phyloP scores from a whole-genome alignment of 1,284 basidiomycete genomes.

The Ustilago cynodontis region DNA sequence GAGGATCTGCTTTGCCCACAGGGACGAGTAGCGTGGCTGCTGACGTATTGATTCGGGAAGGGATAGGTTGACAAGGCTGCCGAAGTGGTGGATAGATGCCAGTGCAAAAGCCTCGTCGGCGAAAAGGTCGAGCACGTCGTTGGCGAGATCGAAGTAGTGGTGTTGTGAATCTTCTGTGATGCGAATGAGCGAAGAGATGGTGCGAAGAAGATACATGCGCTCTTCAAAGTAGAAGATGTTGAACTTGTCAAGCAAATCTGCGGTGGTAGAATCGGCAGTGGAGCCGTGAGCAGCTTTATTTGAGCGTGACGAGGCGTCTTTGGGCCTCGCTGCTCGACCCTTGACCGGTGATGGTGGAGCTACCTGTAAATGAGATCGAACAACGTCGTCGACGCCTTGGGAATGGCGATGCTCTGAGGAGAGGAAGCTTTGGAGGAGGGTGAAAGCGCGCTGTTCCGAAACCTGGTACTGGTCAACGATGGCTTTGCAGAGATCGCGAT shows the following conservation, averaged over 20 bases:
- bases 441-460: conserved; percentile 80
- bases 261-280: conserved; percentile 7
- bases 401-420: conserved; percentile 80
- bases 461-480: conserved; percentile 80
- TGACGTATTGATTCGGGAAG: conserved; percentile 74
- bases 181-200: conserved; percentile 71
- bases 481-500: conserved; percentile 78
- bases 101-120: conserved; percentile 76
- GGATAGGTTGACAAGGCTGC: conserved; percentile 71
- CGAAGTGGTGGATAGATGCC: conserved; percentile 74
- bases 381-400: conserved; percentile 25
- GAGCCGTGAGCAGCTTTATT: conserved; percentile 2
- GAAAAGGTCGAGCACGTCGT: conserved; percentile 75
- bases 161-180: conserved; percentile 76
- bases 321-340: conserved; percentile 3
- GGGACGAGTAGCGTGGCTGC: conserved; percentile 76
- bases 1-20: conserved; percentile 83
- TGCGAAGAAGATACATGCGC: conserved; percentile 77
- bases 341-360: conserved; percentile 28
- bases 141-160: conserved; percentile 75
- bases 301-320: conserved; percentile 9
- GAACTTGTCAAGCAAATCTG: conserved; percentile 77
- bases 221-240: conserved; percentile 84
- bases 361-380: conserved; percentile 19
- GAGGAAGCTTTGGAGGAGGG: conserved; percentile 80